phyloP scores from a whole-genome alignment of 495 filamentous ascomycete species.

The Rusavskia elegans region DNA sequence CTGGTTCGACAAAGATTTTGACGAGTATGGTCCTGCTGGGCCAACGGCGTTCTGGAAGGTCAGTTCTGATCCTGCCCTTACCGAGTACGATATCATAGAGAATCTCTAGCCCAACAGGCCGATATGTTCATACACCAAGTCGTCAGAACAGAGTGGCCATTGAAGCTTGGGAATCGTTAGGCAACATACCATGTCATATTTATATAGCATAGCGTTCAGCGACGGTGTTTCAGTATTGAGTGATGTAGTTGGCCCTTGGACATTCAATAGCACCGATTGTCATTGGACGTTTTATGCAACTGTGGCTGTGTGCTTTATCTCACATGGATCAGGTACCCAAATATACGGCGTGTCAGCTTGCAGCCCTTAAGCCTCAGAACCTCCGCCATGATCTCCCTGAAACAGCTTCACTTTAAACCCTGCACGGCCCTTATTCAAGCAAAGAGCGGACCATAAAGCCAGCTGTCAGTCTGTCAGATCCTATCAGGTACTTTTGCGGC shows the following conservation, averaged over 20 bases:
- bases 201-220: no score
- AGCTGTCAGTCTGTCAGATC: no score
- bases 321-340: not conserved
- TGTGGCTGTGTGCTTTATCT: not conserved
- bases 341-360: not conserved
- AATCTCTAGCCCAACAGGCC: not conserved
- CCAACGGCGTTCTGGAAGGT: constrained; percentile 54
- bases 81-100: not conserved
- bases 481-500: not conserved
- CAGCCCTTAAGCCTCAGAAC: not conserved
- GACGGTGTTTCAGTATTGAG: no score
- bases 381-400: not conserved
- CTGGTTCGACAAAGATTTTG: constrained; percentile 52
- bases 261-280: not conserved
- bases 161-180: not conserved
- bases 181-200: no score
- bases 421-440: not conserved
- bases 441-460: no score
- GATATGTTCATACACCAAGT: not conserved
- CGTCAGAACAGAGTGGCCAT: no score
- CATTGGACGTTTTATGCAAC: not conserved
- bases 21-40: constrained; percentile 43
- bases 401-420: not conserved
- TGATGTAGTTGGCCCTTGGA: not conserved
- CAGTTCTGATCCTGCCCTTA: not conserved